A percentile compares a stretch with the other conserved stretches of the same genome.
Evolutionary conservation across 2,329 filamentous ascomycete genomes (phyloP).

Genomic region (Mycosphaerella sp.): DNA sequence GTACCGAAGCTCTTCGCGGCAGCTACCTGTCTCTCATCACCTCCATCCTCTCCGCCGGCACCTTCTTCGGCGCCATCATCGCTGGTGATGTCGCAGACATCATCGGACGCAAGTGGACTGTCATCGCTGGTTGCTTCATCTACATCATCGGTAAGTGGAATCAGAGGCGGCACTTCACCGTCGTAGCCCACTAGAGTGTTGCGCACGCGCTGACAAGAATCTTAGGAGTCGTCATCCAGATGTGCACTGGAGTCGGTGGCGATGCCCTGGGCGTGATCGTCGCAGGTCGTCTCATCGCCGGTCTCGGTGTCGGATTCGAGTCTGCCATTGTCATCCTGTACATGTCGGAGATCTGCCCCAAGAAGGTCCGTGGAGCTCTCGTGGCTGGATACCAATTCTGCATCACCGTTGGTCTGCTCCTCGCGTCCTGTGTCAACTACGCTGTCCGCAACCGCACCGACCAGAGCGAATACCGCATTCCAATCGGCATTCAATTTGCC

Average conservation of each 20-base stretch:
- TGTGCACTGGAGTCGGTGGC: conserved; percentile 37
- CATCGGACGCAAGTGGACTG: conserved; percentile 65
- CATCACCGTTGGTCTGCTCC: conserved; percentile 61
- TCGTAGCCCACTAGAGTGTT: neutral
- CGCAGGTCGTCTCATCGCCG: conserved; percentile 66
- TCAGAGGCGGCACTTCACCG: neutral
- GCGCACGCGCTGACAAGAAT: neutral
- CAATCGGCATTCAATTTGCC: conserved; percentile 69
- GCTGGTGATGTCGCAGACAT: conserved; percentile 71
- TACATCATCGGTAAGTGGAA: conserved; percentile 50
- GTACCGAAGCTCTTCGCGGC: conserved; percentile 27
- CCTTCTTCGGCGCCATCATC: conserved; percentile 71
- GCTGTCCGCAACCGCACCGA: conserved; percentile 56
- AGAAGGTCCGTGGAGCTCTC: conserved; percentile 62
- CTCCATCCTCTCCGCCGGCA: conserved; percentile 64
- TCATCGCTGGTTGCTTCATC: conserved; percentile 64
- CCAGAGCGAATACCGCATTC: conserved; percentile 69
- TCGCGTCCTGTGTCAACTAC: conserved; percentile 70
- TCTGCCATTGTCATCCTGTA: conserved; percentile 76
- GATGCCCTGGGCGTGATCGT: conserved; percentile 57
- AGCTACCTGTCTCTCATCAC: conserved; percentile 55
- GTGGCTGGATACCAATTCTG: conserved; percentile 82
- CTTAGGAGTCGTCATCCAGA: conserved; percentile 56
- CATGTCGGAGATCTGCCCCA: conserved; percentile 67
- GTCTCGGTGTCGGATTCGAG: conserved; percentile 73